Evolutionary conservation across 2,329 filamentous ascomycete species (phyloP), one percentile per base, ranked within the genome.

Genomic region (Remersonia thermophila): DNA sequence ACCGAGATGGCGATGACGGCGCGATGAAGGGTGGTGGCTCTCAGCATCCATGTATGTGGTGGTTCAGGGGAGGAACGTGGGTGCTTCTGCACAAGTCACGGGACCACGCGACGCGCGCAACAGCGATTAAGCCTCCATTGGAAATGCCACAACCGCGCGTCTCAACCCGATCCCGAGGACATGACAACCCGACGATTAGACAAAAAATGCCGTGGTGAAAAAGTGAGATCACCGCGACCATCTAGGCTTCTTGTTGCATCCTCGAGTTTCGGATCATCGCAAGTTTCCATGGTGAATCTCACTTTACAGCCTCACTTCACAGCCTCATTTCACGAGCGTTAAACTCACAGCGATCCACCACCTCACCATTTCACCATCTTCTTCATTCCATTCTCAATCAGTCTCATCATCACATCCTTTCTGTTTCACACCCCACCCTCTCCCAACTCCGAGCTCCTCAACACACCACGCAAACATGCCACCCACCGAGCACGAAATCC

Each of bases 401-500:
- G n/a, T n/a, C n/a, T 17, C 29, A 27, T 17, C 28, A 32, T 7
- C 11, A 28, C 5, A 28, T 11, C 11, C 11, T n/a, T 11, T 14
- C 27, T 14, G 13, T n/a, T n/a, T 5, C 6, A 28, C 5, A 7
- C 12, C 5, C 20, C 20, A 23, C 9, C 9, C 20, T 6, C 9
- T 9, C 9, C 20, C 5, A 9, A 9, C 5, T 9, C 20, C 5
- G 9, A 23, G 5, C 20, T 5, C 20, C 20, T 23, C 20, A 23
- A 23, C 20, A 5, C 20, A 23, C 9, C 9, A 6, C 20, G 5
- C 20, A 9, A 23, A 23, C 41, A 85, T 86, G 80, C 65, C 82
- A 3, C 77, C 80, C 7, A 79, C 77, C 30, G 86, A 93, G 61
- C 66, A 73, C 38, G 71, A 75, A 18, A 82, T 93, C 45, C 71